Evolutionary conservation across 306 rosid species (phyloP).

Genomic region (Datisca glomerata): DNA sequence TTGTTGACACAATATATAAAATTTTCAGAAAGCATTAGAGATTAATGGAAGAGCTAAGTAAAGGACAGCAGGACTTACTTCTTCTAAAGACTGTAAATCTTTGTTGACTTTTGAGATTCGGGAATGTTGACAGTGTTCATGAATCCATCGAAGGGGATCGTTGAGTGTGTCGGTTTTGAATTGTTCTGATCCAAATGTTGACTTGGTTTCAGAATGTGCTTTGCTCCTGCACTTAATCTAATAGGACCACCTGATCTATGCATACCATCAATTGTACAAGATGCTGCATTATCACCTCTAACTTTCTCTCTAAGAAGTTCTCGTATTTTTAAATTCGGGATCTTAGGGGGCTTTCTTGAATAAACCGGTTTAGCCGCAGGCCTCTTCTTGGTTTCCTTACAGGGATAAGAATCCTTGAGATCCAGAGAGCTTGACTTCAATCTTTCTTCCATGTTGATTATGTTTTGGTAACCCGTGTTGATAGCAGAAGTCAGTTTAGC

Average conservation of each 20-base stretch:
- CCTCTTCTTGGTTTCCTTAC: constrained; percentile 39
- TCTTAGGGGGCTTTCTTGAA: constrained; percentile 30
- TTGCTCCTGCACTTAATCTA: constrained; percentile 66
- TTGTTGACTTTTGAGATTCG: constrained; percentile 44
- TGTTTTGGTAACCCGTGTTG: constrained; percentile 22
- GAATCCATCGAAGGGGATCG: constrained; percentile 32
- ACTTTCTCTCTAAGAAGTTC: constrained; percentile 23
- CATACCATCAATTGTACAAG: constrained; percentile 22
- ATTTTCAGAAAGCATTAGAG: too few species aligned
- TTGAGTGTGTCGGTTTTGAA: constrained; percentile 29
- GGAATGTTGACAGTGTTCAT: constrained; percentile 35
- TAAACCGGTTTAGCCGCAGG: constrained; percentile 24
- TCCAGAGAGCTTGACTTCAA: constrained; percentile 34
- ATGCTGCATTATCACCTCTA: constrained; percentile 23
- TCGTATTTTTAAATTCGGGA: constrained; percentile 26
- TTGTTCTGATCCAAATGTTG: constrained; percentile 35
- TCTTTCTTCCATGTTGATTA: constrained; percentile 28
- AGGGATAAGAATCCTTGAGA: constrained; percentile 35
- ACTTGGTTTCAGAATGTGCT: constrained; percentile 66
- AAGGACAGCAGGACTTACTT: constrained; percentile 18
- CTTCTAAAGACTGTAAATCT: constrained; percentile 57
- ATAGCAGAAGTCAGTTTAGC: constrained; percentile 22
- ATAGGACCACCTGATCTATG: constrained; percentile 65
- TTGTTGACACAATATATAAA: too few species aligned
- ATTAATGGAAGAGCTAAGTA: constrained; percentile 3